Evolutionary conservation across 371 early-diverging fungal genomes (phyloP).

Genomic region (Mortierella sp.): DNA sequence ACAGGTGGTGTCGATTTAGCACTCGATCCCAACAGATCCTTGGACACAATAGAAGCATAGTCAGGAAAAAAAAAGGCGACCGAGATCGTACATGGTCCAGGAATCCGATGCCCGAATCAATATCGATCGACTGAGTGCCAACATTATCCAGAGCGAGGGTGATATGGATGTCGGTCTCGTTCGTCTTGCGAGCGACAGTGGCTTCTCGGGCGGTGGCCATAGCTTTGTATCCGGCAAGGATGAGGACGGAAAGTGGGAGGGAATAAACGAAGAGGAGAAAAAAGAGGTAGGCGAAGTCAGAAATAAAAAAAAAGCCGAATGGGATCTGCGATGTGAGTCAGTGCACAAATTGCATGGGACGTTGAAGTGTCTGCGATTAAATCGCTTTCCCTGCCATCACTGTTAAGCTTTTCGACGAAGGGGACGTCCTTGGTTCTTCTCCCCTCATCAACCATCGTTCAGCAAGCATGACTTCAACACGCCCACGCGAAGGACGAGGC

Average conservation of each 20-base stretch:
- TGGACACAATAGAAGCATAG: too few relatives aligned
- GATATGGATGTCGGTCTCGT: conserved; percentile 91
- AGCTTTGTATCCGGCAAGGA: background rate
- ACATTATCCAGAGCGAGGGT: conserved; percentile 69
- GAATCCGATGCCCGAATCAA: conserved; percentile 96
- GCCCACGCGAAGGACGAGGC: conserved; percentile 53
- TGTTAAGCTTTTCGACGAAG: background rate
- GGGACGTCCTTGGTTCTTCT: background rate
- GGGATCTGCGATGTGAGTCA: background rate
- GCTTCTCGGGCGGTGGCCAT: conserved; percentile 60
- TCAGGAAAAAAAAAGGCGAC: background rate
- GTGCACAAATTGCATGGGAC: background rate
- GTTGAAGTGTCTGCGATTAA: too few relatives aligned
- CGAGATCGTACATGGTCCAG: conserved; percentile 87
- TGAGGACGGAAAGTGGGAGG: conserved; percentile 7
- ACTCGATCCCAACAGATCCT: background rate
- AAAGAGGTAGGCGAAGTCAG: background rate
- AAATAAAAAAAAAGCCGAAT: background rate
- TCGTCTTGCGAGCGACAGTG: conserved; percentile 86
- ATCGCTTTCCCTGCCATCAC: background rate
- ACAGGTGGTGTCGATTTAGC: too few relatives aligned
- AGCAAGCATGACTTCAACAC: conserved; percentile 42
- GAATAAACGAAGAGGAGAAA: background rate
- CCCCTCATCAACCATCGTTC: background rate
- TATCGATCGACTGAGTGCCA: conserved; percentile 72